Evolutionary conservation across 164 flowering plant species (phyloP).

Genomic region (Stephania yunnanensis): DNA sequence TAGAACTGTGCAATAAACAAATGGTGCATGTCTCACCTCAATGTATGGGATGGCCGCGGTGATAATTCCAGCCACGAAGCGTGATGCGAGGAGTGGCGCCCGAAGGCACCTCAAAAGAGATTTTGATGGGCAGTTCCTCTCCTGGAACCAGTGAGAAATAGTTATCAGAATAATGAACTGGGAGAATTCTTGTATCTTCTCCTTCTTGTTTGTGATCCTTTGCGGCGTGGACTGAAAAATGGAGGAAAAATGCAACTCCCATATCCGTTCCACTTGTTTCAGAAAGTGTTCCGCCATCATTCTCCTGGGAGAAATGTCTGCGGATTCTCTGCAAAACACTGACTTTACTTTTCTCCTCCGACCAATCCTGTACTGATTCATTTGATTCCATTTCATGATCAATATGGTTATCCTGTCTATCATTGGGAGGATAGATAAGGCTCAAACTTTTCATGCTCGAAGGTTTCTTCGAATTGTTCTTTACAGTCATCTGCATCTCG

Average conservation of each 20-base stretch:
- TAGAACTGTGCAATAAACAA: neutral
- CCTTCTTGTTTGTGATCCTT: slow-evolving; percentile 39
- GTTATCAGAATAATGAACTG: slow-evolving; percentile 94
- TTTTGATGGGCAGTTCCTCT: slow-evolving; percentile 47
- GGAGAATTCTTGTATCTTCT: slow-evolving; percentile 88
- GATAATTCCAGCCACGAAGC: slow-evolving; percentile 81
- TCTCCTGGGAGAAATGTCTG: slow-evolving; percentile 29
- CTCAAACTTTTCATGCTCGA: slow-evolving; percentile 20
- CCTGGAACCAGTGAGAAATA: slow-evolving; percentile 93
- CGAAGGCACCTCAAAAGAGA: slow-evolving; percentile 67
- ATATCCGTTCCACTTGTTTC: slow-evolving; percentile 49
- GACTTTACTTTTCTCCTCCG: slow-evolving; percentile 16
- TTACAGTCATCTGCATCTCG: slow-evolving; percentile 55
- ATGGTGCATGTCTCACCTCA: slow-evolving; percentile 18
- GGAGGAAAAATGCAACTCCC: slow-evolving; percentile 93
- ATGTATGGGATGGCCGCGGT: slow-evolving; percentile 31
- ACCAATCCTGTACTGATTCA: slow-evolving; percentile 7
- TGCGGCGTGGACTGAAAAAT: slow-evolving; percentile 70
- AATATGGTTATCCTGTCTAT: slow-evolving; percentile 11
- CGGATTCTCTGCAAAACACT: slow-evolving; percentile 42
- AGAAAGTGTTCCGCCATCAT: slow-evolving; percentile 26
- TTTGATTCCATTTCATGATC: slow-evolving; percentile 28
- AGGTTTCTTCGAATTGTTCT: slow-evolving; percentile 51
- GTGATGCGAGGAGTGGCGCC: slow-evolving; percentile 68
- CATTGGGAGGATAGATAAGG: slow-evolving; percentile 24